phyloP scores from a whole-genome alignment of 2,329 filamentous ascomycete species.

The Paecilomyces dactylethromorphus region DNA sequence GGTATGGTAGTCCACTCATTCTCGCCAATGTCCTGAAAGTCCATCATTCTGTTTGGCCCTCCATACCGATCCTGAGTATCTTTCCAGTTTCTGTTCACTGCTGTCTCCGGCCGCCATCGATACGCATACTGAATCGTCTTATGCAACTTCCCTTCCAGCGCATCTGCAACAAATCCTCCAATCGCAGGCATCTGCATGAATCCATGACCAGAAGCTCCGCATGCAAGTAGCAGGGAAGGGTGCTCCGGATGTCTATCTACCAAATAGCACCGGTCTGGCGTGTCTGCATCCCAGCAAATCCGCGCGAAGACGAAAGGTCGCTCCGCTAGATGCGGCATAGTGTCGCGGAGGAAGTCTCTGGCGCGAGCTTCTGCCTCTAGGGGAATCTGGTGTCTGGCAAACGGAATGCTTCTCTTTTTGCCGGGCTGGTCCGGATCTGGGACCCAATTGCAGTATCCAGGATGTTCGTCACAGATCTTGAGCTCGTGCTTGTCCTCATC shows the following conservation, averaged over 20 bases:
- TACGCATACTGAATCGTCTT: constrained; percentile 36
- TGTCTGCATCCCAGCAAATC: constrained; percentile 54
- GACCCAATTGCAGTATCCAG: constrained; percentile 48
- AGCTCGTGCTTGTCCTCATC: constrained; percentile 33
- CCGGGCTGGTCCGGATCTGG: constrained; percentile 14
- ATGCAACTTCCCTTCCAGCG: constrained; percentile 41
- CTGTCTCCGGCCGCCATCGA: constrained; percentile 48
- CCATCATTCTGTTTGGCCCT: constrained; percentile 42
- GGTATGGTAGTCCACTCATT: background rate
- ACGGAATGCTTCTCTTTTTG: constrained; percentile 30
- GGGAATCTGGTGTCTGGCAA: constrained; percentile 39
- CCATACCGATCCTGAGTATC: constrained; percentile 45
- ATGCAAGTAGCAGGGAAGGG: constrained; percentile 39
- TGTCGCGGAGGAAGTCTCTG: constrained; percentile 44
- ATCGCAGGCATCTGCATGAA: constrained; percentile 47
- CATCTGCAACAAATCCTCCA: constrained; percentile 45
- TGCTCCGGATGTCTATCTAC: constrained; percentile 45
- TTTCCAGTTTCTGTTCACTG: constrained; percentile 40
- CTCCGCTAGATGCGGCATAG: constrained; percentile 47
- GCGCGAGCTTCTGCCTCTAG: constrained; percentile 41
- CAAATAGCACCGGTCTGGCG: constrained; percentile 47
- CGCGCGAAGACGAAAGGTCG: constrained; percentile 45
- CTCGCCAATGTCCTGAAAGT: constrained; percentile 35
- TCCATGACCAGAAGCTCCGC: constrained; percentile 48
- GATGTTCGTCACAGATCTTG: constrained; percentile 47